Percentiles rank a stretch among this genome's conserved stretches.
Conservation (phyloP, 2,329 filamentous ascomycete genomes). For the Calonectria honghensis region DNA sequence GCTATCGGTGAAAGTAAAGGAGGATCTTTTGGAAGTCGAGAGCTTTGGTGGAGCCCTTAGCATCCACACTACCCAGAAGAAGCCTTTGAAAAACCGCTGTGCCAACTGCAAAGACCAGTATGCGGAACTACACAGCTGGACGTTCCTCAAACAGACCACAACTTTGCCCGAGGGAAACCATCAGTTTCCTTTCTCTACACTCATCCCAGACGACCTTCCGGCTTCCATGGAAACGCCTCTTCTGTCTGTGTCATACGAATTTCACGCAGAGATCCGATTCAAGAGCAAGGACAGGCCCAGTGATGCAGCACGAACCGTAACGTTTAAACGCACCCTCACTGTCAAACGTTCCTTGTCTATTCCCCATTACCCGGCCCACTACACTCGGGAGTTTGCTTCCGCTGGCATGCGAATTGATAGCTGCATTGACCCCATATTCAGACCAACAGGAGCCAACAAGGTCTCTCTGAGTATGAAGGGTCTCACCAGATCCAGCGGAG, state of each 20-base stretch:
- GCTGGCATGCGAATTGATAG: conserved; percentile 92
- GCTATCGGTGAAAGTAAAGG: conserved; percentile 15
- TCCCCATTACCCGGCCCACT: conserved; percentile 85
- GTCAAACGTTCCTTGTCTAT: conserved; percentile 85
- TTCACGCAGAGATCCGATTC: conserved; percentile 79
- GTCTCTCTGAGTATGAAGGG: conserved; percentile 64
- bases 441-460: conserved; percentile 84
- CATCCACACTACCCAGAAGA: conserved; percentile 36
- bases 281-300: conserved; percentile 68
- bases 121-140: conserved; percentile 44
- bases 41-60: conserved; percentile 31
- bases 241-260: conserved; percentile 84
- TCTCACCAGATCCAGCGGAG: conserved; percentile 80
- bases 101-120: conserved; percentile 43
- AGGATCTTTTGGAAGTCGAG: conserved; percentile 34
- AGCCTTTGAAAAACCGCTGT: conserved; percentile 44
- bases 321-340: conserved; percentile 79
- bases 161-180: conserved; percentile 4
- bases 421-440: conserved; percentile 85
- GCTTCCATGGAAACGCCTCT: conserved; percentile 85
- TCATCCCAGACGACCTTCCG: conserved; percentile 88
- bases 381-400: conserved; percentile 83
- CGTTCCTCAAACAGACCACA: conserved; percentile 1
- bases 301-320: conserved; percentile 66
- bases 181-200: conserved; percentile 88